Evolutionary conservation across 176 grass and related monocot genomes (phyloP).

Genomic region (Paspalum notatum): DNA sequence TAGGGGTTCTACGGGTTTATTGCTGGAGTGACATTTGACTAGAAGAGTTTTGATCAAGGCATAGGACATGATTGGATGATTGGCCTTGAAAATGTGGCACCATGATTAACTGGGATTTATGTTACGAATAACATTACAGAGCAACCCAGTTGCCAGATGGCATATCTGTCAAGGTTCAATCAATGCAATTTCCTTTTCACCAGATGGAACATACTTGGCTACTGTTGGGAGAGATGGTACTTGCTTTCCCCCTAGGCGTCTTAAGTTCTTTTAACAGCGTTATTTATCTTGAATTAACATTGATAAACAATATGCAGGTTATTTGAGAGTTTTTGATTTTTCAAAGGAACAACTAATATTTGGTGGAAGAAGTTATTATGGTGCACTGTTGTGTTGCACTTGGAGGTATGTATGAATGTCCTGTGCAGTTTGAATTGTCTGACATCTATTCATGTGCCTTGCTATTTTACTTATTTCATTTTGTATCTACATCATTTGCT

Average conservation of each 20-base stretch:
- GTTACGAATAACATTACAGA: slow-evolving; percentile 55
- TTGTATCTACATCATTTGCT: background rate
- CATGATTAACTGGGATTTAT: slow-evolving; percentile 30
- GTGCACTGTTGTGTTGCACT: slow-evolving; percentile 80
- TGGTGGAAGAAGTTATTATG: slow-evolving; percentile 98
- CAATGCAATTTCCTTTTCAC: slow-evolving; percentile 89
- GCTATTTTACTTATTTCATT: slow-evolving; percentile 29
- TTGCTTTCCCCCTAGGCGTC: slow-evolving; percentile 29
- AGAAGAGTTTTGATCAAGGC: background rate
- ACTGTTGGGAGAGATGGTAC: slow-evolving; percentile 96
- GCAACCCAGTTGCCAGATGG: slow-evolving; percentile 91
- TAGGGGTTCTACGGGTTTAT: background rate
- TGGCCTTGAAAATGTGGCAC: slow-evolving; percentile 5
- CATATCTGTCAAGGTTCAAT: slow-evolving; percentile 93
- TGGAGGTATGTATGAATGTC: slow-evolving; percentile 69
- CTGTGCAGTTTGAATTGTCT: slow-evolving; percentile 27
- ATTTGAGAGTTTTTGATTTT: slow-evolving; percentile 97
- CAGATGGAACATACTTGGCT: slow-evolving; percentile 82
- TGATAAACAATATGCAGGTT: slow-evolving; percentile 61
- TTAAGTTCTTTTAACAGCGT: slow-evolving; percentile 23
- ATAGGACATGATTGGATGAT: slow-evolving; percentile 9
- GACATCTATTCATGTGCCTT: slow-evolving; percentile 6
- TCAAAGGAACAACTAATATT: slow-evolving; percentile 88
- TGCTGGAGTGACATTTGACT: slow-evolving; percentile 16
- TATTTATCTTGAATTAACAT: slow-evolving; percentile 26